Base-by-base conservation (phyloP, 2,329 filamentous ascomycete species). In the Akanthomyces muscarius region DNA sequence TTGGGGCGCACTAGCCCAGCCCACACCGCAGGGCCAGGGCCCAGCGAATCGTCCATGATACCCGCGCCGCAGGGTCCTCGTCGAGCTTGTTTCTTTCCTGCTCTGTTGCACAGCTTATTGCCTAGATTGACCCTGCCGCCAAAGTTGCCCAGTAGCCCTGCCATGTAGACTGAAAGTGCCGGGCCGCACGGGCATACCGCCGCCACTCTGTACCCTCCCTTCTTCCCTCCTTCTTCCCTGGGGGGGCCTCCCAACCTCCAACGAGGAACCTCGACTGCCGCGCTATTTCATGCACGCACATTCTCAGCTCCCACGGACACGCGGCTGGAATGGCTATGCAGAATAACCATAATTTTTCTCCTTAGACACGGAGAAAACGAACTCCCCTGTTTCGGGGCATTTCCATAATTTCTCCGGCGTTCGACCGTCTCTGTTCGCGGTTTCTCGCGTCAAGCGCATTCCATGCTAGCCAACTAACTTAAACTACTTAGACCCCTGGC, bases 61-160 rank as follows among this genome's bases (percentile, higher is more conserved):
- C 38, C n/a, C 51, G 51, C 51, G 33, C 16, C 55, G 55, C 55
- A 58, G 55, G 55, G 55, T 58, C 55, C 54, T 57, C 54, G 42
- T 55, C 38, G 38, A 14, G 42, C 25, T 33, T 44, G 13, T 8
- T 50, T 14, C 3, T 5, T 7, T 48, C 7, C 45, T 14, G 7
- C 10, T 5, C 45, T 25, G 45, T 23, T 48, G 14, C 25, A 33
- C 50, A 38, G 50, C 50, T 28, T 36, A 7, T 36, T 30, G 28
- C 28, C 28, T 21, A 21, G 21, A 33, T 33, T 33, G 30, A 33
- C 5, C 30, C 30, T 8, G 30, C 8, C 30, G 8, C 30, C 30
- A 33, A 8, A 5, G 8, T 8, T 8, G 10, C 10, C 33, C 33
- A 36, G 28, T 30, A 30, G 33, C 33, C 33, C 7, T 36, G 33